These are phyloP conservation scores for Boletus coccyginus DNA, from an alignment of 768 basidiomycete species.

Conservation along the genomic window DNA sequence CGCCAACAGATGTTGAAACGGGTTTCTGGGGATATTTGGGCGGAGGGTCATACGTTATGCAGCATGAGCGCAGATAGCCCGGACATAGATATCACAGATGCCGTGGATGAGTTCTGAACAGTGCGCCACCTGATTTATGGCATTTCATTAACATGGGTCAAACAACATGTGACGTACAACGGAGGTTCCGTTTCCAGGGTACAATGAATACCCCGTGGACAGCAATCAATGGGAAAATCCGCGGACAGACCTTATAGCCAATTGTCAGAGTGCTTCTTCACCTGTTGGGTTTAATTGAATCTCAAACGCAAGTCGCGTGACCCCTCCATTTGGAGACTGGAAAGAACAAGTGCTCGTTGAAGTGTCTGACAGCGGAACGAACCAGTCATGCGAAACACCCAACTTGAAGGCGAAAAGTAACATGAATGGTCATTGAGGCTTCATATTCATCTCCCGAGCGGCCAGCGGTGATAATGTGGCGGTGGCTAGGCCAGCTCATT, in stretches of 20 bases:
- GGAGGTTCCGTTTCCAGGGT: neutral
- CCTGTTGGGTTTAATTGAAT: neutral
- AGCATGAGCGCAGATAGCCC: neutral
- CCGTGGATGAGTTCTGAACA: neutral
- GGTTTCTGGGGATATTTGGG: neutral
- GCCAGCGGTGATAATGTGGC: constrained; percentile 39
- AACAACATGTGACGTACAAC: neutral
- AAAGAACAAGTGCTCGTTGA: neutral
- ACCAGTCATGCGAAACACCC: constrained; percentile 36
- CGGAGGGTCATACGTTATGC: neutral
- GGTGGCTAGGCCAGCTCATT: constrained; percentile 32
- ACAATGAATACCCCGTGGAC: neutral
- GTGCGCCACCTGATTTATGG: neutral
- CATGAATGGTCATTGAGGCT: constrained; percentile 54
- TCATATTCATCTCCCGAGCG: constrained; percentile 46
- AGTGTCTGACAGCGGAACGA: constrained; percentile 70
- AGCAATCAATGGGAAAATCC: neutral
- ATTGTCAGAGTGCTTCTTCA: neutral
- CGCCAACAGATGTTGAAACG: constrained; percentile 1
- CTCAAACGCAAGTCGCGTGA: constrained; percentile 11
- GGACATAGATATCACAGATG: too few species aligned
- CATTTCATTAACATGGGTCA: neutral
- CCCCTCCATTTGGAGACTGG: neutral
- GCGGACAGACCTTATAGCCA: neutral
- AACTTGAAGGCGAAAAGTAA: neutral